Percentiles rank a stretch among this genome's conserved stretches.
Conservation (phyloP, 768 basidiomycete genomes). For the Asterophora lycoperdoides region DNA sequence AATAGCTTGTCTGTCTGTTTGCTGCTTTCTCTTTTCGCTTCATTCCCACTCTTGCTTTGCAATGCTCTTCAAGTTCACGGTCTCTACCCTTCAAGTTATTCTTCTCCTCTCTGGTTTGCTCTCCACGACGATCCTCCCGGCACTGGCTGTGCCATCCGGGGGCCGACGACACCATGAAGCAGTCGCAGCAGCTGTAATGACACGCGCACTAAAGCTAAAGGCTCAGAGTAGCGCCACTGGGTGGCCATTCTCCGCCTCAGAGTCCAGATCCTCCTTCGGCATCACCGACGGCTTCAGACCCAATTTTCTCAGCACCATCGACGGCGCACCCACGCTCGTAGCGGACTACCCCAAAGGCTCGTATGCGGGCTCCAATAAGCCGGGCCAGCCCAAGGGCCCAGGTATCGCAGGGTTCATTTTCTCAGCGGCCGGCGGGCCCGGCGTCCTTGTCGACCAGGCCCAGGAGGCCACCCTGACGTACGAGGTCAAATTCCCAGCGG, state of each 20-base stretch:
- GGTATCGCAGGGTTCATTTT: conserved; percentile 28
- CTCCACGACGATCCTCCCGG: neutral
- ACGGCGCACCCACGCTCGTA: neutral
- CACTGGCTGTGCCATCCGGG: conserved; percentile 11
- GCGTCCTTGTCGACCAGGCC: conserved; percentile 49
- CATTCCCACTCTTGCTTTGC: too few relatives aligned
- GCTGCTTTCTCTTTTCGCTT: neutral
- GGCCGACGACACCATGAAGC: neutral
- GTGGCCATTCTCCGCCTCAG: conserved; percentile 5
- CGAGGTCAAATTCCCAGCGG: conserved; percentile 55
- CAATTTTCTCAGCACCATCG: neutral
- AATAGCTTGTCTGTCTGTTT: conserved; percentile 8
- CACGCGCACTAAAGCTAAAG: neutral
- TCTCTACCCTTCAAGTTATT: neutral
- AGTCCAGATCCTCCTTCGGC: conserved; percentile 4
- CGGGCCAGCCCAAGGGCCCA: neutral
- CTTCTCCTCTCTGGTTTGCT: conserved; percentile 8
- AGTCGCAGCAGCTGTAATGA: neutral
- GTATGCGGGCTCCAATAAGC: conserved; percentile 3
- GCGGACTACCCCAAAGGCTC: conserved; percentile 11
- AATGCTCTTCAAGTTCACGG: conserved; percentile 4
- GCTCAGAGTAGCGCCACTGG: neutral
- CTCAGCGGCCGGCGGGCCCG: conserved; percentile 54
- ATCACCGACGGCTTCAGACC: conserved; percentile 6
- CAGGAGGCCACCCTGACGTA: conserved; percentile 63